Evolutionary conservation across 164 flowering plant genomes (phyloP), one percentile per base, ranked within the genome.

Genomic region (Sextonia rubra): DNA sequence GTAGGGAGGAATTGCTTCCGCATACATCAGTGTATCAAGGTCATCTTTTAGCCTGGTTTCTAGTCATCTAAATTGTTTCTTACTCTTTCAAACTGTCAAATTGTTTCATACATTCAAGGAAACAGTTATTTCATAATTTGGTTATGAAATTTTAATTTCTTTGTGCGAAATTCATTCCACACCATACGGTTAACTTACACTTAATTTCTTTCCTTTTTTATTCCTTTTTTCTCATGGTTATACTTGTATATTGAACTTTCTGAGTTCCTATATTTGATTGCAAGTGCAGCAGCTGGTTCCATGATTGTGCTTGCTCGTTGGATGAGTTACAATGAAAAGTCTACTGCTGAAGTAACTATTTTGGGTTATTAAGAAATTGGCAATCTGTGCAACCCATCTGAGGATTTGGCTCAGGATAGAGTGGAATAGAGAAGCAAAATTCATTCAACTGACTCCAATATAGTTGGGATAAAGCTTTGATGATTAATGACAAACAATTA

Each of bases 1-100:
- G 91, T 94, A 66, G 99, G 99, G 73, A 84, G 94, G 78, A 94
- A 94, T 71, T 94, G 99, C 85, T 94, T 94, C 62, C 85, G 99
- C 29, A 91, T 94, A 77, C 99, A 92, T 85, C 99, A 94, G 72
- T 94, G 99, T 74, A 89, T 92, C 76, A 94, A 94, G 98, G 98
- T 92, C 37, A 72, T 85, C 62, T 58, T 55, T 70, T 62, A 32
- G 22, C 60, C 68, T n/a, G 2, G 60, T 44, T 20, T 27, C 37
- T 72, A 66, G 8, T 47, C 55, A 26, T 64, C 12, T 61, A 61
- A 24, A 61, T 61, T 29, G 32, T 29, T 14, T 17, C 12, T 2
- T 29, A 15, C 18, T 25, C 26, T 62, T 62, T 25, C 14, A 11
- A 32, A 37, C 11, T 37, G 44, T 37, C 8, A 37, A 37, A 37